Evolutionary conservation across 2,329 filamentous ascomycete genomes (phyloP).

Genomic region (Colletotrichum sansevieriae): DNA sequence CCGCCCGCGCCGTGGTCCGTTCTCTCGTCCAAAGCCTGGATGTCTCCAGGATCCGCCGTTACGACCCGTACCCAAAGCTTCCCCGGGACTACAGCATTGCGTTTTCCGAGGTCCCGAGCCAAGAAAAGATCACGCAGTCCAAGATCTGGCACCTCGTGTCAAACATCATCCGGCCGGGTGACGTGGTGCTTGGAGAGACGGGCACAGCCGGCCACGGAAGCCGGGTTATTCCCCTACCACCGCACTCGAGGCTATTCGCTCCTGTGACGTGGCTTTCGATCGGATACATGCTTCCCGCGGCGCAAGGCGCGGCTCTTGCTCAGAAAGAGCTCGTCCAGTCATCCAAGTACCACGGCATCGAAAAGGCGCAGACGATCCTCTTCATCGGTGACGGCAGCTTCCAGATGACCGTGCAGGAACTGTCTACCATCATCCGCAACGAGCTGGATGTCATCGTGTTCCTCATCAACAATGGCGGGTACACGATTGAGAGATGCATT

Average conservation of each 20-base stretch:
- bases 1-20: slow-evolving; percentile 43
- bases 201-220: slow-evolving; percentile 69
- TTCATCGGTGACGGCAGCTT: slow-evolving; percentile 75
- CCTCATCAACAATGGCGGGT: slow-evolving; percentile 71
- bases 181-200: slow-evolving; percentile 70
- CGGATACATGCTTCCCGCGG: slow-evolving; percentile 70
- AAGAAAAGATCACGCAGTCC: slow-evolving; percentile 60
- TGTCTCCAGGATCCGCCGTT: slow-evolving; percentile 43
- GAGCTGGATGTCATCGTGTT: slow-evolving; percentile 62
- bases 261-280: slow-evolving; percentile 71
- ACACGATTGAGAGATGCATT: slow-evolving; percentile 70
- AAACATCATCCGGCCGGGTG: slow-evolving; percentile 57
- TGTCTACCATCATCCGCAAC: slow-evolving; percentile 72
- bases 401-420: slow-evolving; percentile 75
- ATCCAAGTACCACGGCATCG: slow-evolving; percentile 47
- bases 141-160: slow-evolving; percentile 57
- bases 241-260: slow-evolving; percentile 60
- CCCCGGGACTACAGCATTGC: slow-evolving; percentile 44
- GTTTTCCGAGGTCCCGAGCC: slow-evolving; percentile 38
- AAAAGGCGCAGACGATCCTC: slow-evolving; percentile 64
- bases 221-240: slow-evolving; percentile 63
- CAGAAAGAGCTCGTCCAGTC: slow-evolving; percentile 57
- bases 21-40: slow-evolving; percentile 45
- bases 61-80: slow-evolving; percentile 47
- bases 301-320: slow-evolving; percentile 68